Base-by-base conservation (phyloP, 2,329 filamentous ascomycete genomes). In the Metarhizium anisopliae region DNA sequence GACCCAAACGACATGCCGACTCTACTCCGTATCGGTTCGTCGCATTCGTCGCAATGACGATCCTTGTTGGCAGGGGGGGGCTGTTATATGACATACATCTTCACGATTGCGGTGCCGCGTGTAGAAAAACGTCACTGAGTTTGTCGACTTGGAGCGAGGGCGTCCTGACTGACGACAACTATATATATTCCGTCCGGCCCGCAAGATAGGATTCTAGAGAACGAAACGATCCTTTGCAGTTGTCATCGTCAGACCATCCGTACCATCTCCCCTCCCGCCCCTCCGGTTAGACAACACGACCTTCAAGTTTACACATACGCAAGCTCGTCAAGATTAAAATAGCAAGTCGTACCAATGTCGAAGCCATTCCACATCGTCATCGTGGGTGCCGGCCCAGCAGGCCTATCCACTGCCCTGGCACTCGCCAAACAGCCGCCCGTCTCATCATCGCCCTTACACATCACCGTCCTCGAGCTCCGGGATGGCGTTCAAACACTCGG, bases 311-410 rank as follows among this genome's bases (percentile, higher is more conserved):
- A 11, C 32, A 5, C 10, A 7, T 35, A 7, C 10, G n/a, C 40
- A 42, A 42, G 14, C 10, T 14, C 11, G 16, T 42, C n/a, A 14
- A 16, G 2, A 14, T 13, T 16, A 13, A 42, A 13, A 42, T 14
- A 42, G 2, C 20, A 49, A 29, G 4, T 32, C 25, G 45, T n/a
- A 14, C 7, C 2, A 14, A 35, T 55, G 53, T 29, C 47, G 11
- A 20, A 29, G 3, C 47, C 53, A 13, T 55, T 55, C 16, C 62
- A 61, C 47, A 51, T 65, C 42, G 43, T 79, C 59, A 74, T 81
- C 55, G 67, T 81, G 50, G 78, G 78, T 43, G 77, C 74, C 7
- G 78, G 78, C 29, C 76, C 79, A 30, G 72, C 77, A 18, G 79
- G 78, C 42, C 71, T 80, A 32, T 68, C 75, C 16, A 74, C 76